Conservation (phyloP, 306 rosid genomes). For the Fragaria iinumae region DNA sequence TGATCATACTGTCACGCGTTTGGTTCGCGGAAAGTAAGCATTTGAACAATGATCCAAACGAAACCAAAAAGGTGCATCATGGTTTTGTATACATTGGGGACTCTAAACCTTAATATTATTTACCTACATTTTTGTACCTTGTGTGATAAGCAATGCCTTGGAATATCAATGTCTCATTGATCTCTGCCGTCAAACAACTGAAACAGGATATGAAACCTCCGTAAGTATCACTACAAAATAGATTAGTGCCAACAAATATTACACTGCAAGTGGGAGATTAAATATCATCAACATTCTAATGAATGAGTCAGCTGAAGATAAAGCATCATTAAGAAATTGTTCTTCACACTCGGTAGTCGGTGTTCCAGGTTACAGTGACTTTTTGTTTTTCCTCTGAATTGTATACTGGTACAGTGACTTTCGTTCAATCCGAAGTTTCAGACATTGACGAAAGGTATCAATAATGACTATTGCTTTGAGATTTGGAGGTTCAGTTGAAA, state of each 20-base stretch:
- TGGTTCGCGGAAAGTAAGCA: no score
- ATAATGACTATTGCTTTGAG: neutral
- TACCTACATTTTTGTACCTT: neutral
- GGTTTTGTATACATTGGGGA: neutral
- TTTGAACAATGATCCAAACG: neutral
- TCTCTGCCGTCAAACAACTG: neutral
- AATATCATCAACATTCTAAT: neutral
- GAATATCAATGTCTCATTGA: neutral
- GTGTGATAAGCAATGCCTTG: neutral
- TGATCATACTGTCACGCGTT: no score
- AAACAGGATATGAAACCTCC: neutral
- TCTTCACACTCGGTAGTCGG: neutral
- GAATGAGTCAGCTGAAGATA: conserved; percentile 6
- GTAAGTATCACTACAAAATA: neutral
- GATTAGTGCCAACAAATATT: neutral
- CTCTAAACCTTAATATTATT: neutral
- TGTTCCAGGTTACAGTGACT: neutral
- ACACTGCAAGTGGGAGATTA: conserved; percentile 9
- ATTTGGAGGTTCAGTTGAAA: neutral
- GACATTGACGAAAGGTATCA: neutral
- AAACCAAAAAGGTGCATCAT: neutral
- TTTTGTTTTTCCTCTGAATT: neutral
- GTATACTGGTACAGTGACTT: neutral
- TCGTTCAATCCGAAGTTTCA: conserved; percentile 3
- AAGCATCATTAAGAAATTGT: conserved; percentile 2